Evolutionary conservation across 2,329 filamentous ascomycete species (phyloP), one percentile per base, ranked within the genome.

Genomic region (Colletotrichum eleusines): DNA sequence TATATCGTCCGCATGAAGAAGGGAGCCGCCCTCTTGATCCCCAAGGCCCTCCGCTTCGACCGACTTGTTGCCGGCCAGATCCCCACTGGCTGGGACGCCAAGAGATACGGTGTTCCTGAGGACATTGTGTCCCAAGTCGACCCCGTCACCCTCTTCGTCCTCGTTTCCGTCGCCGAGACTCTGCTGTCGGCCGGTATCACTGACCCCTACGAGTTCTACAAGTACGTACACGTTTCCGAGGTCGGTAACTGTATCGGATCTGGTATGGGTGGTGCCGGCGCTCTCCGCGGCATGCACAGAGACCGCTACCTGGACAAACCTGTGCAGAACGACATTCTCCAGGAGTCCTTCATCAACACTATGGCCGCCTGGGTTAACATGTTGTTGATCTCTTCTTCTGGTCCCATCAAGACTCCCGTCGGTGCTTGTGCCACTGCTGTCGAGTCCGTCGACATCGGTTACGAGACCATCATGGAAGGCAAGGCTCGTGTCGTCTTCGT

Each of bases 341-440:
- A 99, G 80, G 96, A 99, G 84, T 98, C 96, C 16, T 99, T 99
- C 87, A 98, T 99, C 89, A 99, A 99, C 88, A 99, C 96, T 66
- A 99, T 99, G 95, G 92, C 94, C 76, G 96, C 96, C 20, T 99
- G 96, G 96, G 95, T 99, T 69, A 99, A 99, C 87, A 99, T 99
- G 96, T 86, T 99, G 83, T 87, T 99, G 74, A 86, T 99, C 74
- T 99, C 96, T 5, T 98, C 96, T 6, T 98, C 96, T 63, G 96
- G 96, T 75, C 94, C 96, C 51, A 98, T 99, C 88, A 98, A 98
- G 88, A 98, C 97, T 0, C 96, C 96, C 4, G 96, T 98, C 62
- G 96, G 95, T 85, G 96, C 96, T 78, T 99, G 96, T 80, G 96
- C 96, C 69, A 99, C 96, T 40, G 93, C 96, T 75, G 95, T 99